phyloP scores from a whole-genome alignment of 352 stramenopile species.

The Phytophthora syringae region DNA sequence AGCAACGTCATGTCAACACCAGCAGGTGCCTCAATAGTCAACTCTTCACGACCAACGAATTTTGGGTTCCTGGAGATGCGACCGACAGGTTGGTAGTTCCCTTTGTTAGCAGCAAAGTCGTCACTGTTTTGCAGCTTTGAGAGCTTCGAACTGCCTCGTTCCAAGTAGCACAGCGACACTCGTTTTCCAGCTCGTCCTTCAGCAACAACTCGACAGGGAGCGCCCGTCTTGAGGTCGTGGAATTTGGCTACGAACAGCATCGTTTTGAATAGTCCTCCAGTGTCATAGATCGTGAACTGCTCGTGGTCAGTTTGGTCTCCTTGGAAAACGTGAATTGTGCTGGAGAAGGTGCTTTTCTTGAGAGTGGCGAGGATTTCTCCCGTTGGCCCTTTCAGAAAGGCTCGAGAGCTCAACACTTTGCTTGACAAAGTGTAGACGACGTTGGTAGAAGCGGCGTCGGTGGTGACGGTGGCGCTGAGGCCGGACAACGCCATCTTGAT shows the following conservation, averaged over 20 bases:
- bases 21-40: background rate
- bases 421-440: background rate
- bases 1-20: background rate
- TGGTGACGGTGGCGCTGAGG: background rate
- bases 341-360: background rate
- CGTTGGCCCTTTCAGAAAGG: background rate
- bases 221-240: background rate
- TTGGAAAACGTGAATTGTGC: background rate
- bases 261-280: background rate
- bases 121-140: background rate
- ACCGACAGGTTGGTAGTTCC: background rate
- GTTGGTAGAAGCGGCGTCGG: background rate
- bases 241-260: background rate
- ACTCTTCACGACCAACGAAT: background rate
- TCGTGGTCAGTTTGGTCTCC: background rate
- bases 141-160: background rate
- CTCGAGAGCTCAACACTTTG: background rate
- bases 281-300: background rate
- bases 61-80: background rate
- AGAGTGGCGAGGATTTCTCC: background rate
- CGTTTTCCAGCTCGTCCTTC: background rate
- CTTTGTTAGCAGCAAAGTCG: background rate
- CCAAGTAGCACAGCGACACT: background rate
- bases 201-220: background rate
- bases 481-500: background rate